phyloP scores from a whole-genome alignment of 768 basidiomycete genomes.

The Suillus cothurnatus region DNA sequence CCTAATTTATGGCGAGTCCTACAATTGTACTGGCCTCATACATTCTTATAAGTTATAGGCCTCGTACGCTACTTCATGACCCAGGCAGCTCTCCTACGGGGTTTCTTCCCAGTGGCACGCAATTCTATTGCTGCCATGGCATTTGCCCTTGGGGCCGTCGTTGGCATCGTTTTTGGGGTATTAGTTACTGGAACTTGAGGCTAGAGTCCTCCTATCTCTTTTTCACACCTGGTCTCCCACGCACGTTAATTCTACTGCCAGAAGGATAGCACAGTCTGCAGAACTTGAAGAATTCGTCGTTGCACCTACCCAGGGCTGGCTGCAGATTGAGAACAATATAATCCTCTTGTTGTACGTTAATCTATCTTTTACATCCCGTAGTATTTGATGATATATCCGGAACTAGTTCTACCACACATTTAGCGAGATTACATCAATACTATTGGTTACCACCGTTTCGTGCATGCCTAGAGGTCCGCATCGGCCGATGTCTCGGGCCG shows the following conservation, averaged over 20 bases:
- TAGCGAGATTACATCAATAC: not conserved
- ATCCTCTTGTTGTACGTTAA: not conserved
- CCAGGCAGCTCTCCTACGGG: slow-evolving; percentile 50
- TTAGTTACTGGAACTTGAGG: slow-evolving; percentile 34
- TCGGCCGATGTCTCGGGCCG: too few species aligned
- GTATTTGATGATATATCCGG: not conserved
- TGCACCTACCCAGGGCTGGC: not conserved
- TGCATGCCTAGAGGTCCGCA: too few species aligned
- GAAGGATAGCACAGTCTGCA: not conserved
- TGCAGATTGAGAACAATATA: not conserved
- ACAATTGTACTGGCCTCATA: not conserved
- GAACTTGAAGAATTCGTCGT: not conserved
- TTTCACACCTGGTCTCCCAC: not conserved
- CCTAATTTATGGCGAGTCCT: slow-evolving; percentile 48
- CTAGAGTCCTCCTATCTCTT: not conserved
- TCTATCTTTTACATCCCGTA: not conserved
- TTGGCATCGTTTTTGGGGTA: slow-evolving; percentile 46
- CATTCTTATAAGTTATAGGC: slow-evolving; percentile 34
- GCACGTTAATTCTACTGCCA: not conserved
- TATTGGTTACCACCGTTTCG: too few species aligned
- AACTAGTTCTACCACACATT: not conserved
- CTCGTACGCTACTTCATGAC: slow-evolving; percentile 54
- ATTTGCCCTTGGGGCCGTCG: slow-evolving; percentile 40
- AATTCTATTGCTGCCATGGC: slow-evolving; percentile 44
- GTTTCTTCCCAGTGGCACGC: slow-evolving; percentile 58